Conservation (phyloP, 192 early-diverging fungal genomes). For the Globomyces pollinis-pini region DNA sequence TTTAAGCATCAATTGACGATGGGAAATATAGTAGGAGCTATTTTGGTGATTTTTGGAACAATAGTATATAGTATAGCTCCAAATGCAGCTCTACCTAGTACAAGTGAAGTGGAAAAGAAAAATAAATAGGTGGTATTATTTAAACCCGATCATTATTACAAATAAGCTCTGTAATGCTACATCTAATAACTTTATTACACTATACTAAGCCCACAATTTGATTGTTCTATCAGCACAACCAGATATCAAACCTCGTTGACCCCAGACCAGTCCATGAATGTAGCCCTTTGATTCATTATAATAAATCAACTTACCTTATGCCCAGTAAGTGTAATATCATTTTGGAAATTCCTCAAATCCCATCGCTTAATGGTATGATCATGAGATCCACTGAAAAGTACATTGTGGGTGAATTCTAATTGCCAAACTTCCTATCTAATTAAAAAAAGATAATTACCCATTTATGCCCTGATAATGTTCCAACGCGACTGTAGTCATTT, state of each 20-base stretch:
- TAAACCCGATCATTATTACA: too few species aligned
- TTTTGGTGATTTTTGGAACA: constrained; percentile 76
- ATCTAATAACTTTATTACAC: too few species aligned
- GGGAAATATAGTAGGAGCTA: constrained; percentile 58
- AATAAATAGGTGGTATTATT: too few species aligned
- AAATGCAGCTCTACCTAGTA: neutral
- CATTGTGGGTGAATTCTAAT: constrained; percentile 12
- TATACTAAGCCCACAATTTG: constrained; percentile 6
- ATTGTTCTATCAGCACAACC: constrained; percentile 10
- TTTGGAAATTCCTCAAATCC: constrained; percentile 22
- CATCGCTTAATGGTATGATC: constrained; percentile 35
- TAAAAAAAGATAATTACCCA: too few species aligned
- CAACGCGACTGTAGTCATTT: constrained; percentile 11
- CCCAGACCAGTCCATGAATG: neutral
- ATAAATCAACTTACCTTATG: constrained; percentile 11
- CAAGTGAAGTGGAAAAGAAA: too few species aligned
- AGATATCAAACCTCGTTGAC: neutral
- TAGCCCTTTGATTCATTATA: constrained; percentile 16
- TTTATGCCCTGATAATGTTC: constrained; percentile 11
- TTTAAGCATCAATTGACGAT: constrained; percentile 73
- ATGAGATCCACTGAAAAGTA: constrained; percentile 27
- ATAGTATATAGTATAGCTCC: constrained; percentile 50
- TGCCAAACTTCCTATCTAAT: constrained; percentile 29
- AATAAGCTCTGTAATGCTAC: too few species aligned
- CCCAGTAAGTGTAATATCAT: constrained; percentile 19